Evolutionary conservation across 345 rosid genomes (phyloP), one percentile per base, ranked within the genome.

Genomic region (Raphanus raphanistrum): DNA sequence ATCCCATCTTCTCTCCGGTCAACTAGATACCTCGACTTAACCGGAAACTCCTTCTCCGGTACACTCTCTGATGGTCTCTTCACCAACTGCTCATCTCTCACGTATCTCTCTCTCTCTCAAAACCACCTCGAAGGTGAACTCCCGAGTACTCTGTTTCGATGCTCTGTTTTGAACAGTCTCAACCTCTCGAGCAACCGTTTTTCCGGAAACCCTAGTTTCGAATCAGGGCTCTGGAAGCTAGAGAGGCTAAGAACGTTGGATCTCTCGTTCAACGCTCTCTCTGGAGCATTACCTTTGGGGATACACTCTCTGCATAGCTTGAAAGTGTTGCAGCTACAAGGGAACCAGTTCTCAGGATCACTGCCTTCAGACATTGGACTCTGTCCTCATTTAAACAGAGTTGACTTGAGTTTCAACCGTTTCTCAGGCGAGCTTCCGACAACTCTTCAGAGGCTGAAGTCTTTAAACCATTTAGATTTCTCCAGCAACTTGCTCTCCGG

Each of bases 341-440:
- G 87, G 4, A 95, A 95, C 63, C 80, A 63, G 1, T 90, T 95
- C 62, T 83, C 87, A 3, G 99, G 98, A 31, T 25, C 86, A 38
- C 4, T 91, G 13, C 99, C 99, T 55, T 65, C 2, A 7, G 99
- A 95, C 65, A 72, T 88, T 69, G 99, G 98, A 74, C 63, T 89
- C 4, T 90, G 91, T 63, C 87, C 84, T 21, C 98, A 89, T 72
- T 36, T 92, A 82, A 75, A 58, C 70, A 75, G 65, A 45, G 65
- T 88, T 77, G 92, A 95, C 80, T 67, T 92, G 29, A 84, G 92
- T 73, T 41, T 79, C 77, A 95, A 92, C 57, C 81, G 76, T 69
- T 87, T 92, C 81, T 82, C 74, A 0, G 98, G 90, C 27, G 71
- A 66, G 0, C 5, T 92, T 41, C 98, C 99, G 0, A 76, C 36